Percentiles rank a stretch among this genome's conserved stretches.
phyloP scores from a whole-genome alignment of 352 stramenopile genomes.

The Phytopythium mirpurense region DNA sequence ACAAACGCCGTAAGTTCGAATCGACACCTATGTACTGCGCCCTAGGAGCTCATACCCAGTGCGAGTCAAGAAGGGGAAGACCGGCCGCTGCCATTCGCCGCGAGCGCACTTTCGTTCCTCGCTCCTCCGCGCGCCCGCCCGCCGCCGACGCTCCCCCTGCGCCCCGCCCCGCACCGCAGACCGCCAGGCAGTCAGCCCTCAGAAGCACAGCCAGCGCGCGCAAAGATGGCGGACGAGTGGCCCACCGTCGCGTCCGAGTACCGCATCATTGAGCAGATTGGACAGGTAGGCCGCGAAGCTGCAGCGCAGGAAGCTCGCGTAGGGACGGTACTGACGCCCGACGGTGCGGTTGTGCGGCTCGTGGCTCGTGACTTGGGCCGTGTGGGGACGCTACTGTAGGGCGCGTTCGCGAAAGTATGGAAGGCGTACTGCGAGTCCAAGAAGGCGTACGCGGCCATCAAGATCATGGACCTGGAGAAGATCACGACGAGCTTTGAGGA shows the following conservation, averaged over 20 bases:
- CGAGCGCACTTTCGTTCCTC: slow-evolving; percentile 2
- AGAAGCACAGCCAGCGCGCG: not conserved
- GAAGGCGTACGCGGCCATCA: slow-evolving; percentile 93
- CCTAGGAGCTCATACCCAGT: not conserved
- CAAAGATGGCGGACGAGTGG: slow-evolving; percentile 79
- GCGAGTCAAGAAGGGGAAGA: not conserved
- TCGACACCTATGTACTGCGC: too few relatives aligned
- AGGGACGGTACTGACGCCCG: not conserved
- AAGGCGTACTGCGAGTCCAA: slow-evolving; percentile 90
- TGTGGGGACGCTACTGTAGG: too few relatives aligned
- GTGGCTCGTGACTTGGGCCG: too few relatives aligned
- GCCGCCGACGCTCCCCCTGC: not conserved
- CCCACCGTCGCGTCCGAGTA: slow-evolving; percentile 79
- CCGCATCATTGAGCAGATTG: slow-evolving; percentile 88
- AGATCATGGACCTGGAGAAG: slow-evolving; percentile 99
- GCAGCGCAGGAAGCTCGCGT: too few relatives aligned
- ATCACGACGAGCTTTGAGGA: slow-evolving; percentile 95
- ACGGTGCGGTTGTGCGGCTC: too few relatives aligned
- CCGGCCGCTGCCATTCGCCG: not conserved
- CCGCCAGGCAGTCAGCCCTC: too few relatives aligned
- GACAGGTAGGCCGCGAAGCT: too few relatives aligned
- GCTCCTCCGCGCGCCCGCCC: not conserved
- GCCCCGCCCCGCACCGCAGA: too few relatives aligned
- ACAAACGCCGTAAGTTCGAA: too few relatives aligned
- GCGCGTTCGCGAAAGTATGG: slow-evolving; percentile 98